Conservation (phyloP, 805 yeast genomes). For the Ogataea ramenticola region DNA sequence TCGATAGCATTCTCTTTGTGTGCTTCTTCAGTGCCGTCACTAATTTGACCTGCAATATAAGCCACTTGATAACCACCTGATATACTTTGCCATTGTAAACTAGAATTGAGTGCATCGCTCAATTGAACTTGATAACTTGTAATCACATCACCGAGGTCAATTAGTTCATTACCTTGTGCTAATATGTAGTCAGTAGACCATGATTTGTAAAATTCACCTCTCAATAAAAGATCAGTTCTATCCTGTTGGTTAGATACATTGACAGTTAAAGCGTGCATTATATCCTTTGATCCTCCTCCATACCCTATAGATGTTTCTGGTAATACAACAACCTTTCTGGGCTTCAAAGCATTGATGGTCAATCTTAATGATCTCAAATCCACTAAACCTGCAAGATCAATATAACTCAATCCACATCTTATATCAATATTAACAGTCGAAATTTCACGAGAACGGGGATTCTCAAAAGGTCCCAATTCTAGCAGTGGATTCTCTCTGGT, state of each 20-base stretch:
- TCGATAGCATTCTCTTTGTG: background rate
- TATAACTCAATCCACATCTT: conserved; percentile 64
- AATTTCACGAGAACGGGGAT: conserved; percentile 41
- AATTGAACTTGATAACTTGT: conserved; percentile 54
- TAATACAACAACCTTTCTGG: conserved; percentile 56
- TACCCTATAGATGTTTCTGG: conserved; percentile 17
- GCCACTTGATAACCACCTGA: conserved; percentile 79
- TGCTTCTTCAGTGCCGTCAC: background rate
- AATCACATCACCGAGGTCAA: conserved; percentile 47
- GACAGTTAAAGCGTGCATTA: conserved; percentile 13
- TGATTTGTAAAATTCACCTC: conserved; percentile 1
- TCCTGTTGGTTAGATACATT: conserved; percentile 4
- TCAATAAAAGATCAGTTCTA: background rate
- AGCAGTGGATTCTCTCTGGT: conserved; percentile 6
- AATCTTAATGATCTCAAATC: conserved; percentile 76
- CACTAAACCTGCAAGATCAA: conserved; percentile 79
- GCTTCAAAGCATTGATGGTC: conserved; percentile 72
- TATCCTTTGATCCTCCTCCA: conserved; percentile 16
- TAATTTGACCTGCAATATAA: conserved; percentile 65
- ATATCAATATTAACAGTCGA: conserved; percentile 34
- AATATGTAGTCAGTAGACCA: conserved; percentile 21
- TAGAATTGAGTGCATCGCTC: conserved; percentile 54
- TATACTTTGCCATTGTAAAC: conserved; percentile 75
- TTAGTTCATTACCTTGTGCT: conserved; percentile 30
- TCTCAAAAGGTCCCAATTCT: conserved; percentile 41